Percentiles rank a stretch among this genome's conserved stretches.
Conservation (phyloP, 225 moss, liverwort and hornwort genomes). For the Asterella californica region DNA sequence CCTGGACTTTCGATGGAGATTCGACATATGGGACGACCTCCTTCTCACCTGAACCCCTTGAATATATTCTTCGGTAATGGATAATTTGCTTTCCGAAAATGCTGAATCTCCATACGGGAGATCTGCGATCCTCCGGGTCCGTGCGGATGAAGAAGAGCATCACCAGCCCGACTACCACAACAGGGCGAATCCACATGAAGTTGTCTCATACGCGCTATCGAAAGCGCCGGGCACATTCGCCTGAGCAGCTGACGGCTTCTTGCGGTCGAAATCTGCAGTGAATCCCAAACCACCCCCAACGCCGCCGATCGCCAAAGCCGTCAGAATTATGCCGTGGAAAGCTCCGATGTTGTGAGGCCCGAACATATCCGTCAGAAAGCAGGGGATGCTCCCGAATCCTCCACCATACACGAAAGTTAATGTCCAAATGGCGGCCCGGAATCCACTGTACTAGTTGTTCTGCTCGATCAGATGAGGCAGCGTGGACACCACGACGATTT, state of each 20-base stretch:
- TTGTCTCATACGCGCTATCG: constrained; percentile 50
- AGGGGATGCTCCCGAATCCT: constrained; percentile 72
- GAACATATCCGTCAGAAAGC: constrained; percentile 76
- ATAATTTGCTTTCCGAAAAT: constrained; percentile 50
- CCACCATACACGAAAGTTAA: constrained; percentile 63
- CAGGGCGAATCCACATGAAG: constrained; percentile 53
- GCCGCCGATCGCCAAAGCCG: constrained; percentile 69
- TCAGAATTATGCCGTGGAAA: constrained; percentile 61
- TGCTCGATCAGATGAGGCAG: constrained; percentile 45
- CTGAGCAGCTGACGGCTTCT: constrained; percentile 34
- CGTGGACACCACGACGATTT: constrained; percentile 41
- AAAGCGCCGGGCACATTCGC: constrained; percentile 31
- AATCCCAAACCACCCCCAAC: constrained; percentile 73
- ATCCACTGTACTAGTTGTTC: constrained; percentile 39
- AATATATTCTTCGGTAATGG: constrained; percentile 35
- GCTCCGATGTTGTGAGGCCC: constrained; percentile 77
- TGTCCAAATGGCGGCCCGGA: constrained; percentile 57
- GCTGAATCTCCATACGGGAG: constrained; percentile 64
- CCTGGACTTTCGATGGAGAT: too few species aligned
- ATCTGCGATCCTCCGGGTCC: constrained; percentile 39
- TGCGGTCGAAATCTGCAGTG: constrained; percentile 45
- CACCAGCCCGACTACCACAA: constrained; percentile 42
- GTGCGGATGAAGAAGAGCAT: constrained; percentile 60
- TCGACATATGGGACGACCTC: too few species aligned
- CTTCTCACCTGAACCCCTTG: neutral